A percentile compares a stretch with the other conserved stretches of the same genome.
Evolutionary conservation across 1,284 basidiomycete species (phyloP).

Genomic region (Fomitopsis pinicola): DNA sequence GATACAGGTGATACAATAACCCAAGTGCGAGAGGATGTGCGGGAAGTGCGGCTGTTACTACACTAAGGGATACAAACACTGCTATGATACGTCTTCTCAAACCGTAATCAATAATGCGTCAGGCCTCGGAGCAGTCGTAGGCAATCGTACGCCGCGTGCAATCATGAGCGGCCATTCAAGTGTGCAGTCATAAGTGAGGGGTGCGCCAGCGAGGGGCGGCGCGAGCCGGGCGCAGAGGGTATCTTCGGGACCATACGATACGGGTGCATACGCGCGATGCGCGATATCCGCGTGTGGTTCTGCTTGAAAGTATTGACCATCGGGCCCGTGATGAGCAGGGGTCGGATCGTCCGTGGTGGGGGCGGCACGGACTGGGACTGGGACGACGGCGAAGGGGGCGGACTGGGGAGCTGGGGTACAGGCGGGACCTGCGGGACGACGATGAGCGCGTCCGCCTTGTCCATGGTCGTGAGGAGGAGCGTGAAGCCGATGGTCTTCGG

Average conservation of each 20-base stretch:
- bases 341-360: conserved; percentile 13
- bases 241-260: conserved; percentile 34
- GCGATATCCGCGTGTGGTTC: conserved; percentile 35
- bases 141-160: not conserved
- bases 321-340: conserved; percentile 43
- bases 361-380: conserved; percentile 12
- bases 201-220: not conserved
- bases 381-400: conserved; percentile 9
- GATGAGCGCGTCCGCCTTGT: conserved; percentile 48
- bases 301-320: conserved; percentile 32
- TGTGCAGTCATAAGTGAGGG: not conserved
- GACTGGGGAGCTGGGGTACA: conserved; percentile 3
- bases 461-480: conserved; percentile 27
- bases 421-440: conserved; percentile 26
- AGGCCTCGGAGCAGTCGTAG: not conserved
- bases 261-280: conserved; percentile 48
- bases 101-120: not conserved
- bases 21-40: not conserved
- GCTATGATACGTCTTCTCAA: not conserved
- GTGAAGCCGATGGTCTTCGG: conserved; percentile 15
- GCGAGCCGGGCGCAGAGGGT: not conserved
- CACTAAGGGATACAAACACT: not conserved
- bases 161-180: not conserved
- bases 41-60: not conserved
- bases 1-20: not conserved